A percentile compares a stretch with the other conserved stretches of the same genome.
Evolutionary conservation across 139 green algal species (phyloP).

Genomic region (Asterochloris sp.): DNA sequence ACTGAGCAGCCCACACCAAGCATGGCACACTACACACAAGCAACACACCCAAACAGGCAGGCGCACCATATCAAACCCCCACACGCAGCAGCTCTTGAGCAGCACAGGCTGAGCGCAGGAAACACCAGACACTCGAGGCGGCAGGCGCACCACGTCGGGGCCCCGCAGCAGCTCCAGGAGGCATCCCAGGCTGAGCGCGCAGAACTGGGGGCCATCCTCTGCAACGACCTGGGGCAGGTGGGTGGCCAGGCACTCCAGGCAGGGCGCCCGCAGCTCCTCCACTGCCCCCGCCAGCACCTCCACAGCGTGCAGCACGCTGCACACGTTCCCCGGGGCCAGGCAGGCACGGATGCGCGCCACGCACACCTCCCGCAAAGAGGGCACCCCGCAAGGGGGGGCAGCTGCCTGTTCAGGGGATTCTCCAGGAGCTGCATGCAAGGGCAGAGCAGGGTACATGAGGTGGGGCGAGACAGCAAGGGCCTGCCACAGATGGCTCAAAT

Average conservation of each 20-base stretch:
- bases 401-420: not conserved
- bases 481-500: too few species aligned
- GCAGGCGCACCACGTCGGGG: conserved; percentile 21
- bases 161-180: conserved; percentile 22
- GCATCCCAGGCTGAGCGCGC: conserved; percentile 8
- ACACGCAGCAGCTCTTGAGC: not conserved
- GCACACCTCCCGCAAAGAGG: conserved; percentile 28
- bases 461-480: too few species aligned
- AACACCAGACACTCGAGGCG: too few species aligned
- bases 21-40: too few species aligned
- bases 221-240: conserved; percentile 29
- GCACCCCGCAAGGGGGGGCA: conserved; percentile 15
- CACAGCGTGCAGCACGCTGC: conserved; percentile 24
- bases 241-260: conserved; percentile 36
- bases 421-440: too few species aligned
- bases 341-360: not conserved
- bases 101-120: not conserved
- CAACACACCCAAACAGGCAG: too few species aligned
- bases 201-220: conserved; percentile 17
- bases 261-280: conserved; percentile 14
- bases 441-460: too few species aligned
- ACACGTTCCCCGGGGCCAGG: conserved; percentile 27
- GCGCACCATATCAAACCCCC: not conserved
- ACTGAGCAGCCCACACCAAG: too few species aligned
- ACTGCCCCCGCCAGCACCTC: conserved; percentile 26